Evolutionary conservation across 78 protist species (phyloP), one percentile per base, ranked within the genome.

Genomic region (Dictyostelium brefeldianum): DNA sequence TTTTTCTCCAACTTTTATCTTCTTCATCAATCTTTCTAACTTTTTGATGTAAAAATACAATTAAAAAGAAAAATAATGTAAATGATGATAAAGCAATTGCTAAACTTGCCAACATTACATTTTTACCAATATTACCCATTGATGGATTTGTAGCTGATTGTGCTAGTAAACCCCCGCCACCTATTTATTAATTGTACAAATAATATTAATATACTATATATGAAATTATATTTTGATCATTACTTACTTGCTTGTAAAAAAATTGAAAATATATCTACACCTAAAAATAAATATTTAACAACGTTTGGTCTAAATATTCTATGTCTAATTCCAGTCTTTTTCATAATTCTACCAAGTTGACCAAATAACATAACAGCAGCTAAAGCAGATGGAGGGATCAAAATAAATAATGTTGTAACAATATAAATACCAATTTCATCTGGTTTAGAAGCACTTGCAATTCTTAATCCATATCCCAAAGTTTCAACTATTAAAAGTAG

Each of bases 41-140:
- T 22, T 81, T 59, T 4, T 59, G 15, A 50, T 25, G 53, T 47
- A 67, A 47, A 64, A 47, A 81, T 25, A 81, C 29, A 14, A 67
- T 81, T 48, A 81, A 67, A 47, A 64, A 64, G 50, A 69, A 64
- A 15, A 81, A 81, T 15, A 81, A 59, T 64, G 78, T 64, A 27
- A 81, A 81, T 64, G 80, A 81, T 3, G 78, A 18, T 17, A 81
- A 59, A 27, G 89, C 75, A n/a, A 81, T 48, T 25, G 46, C 22
- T 47, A 81, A n/a, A 3, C 89, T 75, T 9, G 59, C 27, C 6
- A 81, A 47, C 80, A 81, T 81, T 6, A 81, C 78, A 31, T 31
- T 75, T 81, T 67, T 64, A 5, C 67, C 89, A 12, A 75, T 64
- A 12, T 27, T 77, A 18, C 22, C 69, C 25, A 77, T 22, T 5